Percentiles rank a stretch among this genome's conserved stretches.
Evolutionary conservation across 306 rosid genomes (phyloP).

Genomic region (Quercus berberidifolia): DNA sequence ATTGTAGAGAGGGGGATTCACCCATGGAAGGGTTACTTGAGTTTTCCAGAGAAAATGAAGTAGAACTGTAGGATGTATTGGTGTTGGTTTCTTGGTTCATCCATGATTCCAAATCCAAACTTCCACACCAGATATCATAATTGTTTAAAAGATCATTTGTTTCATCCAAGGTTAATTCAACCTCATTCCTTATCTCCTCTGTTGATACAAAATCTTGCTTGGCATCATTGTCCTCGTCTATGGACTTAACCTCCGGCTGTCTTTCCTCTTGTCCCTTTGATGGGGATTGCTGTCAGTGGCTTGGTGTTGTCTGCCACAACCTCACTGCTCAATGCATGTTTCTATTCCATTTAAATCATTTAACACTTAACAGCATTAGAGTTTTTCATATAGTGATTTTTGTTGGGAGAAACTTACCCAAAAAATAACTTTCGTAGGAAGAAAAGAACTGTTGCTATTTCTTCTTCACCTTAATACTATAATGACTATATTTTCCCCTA

Average conservation of each 20-base stretch:
- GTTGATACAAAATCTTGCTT: constrained; percentile 14
- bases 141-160: constrained; percentile 32
- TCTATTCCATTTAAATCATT: constrained; percentile 16
- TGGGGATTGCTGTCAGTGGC: neutral
- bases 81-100: constrained; percentile 41
- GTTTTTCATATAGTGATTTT: neutral
- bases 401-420: neutral
- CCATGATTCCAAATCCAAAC: constrained; percentile 49
- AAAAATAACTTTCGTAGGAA: neutral
- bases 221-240: constrained; percentile 7
- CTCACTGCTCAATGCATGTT: neutral
- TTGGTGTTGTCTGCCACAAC: too few relatives aligned
- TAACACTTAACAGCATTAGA: neutral
- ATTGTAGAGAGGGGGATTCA: constrained; percentile 44
- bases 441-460: constrained; percentile 6
- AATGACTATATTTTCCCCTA: neutral
- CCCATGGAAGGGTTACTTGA: constrained; percentile 46
- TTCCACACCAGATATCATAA: constrained; percentile 40
- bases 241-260: constrained; percentile 16
- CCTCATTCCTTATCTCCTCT: constrained; percentile 23
- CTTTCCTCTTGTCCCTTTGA: constrained; percentile 20
- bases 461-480: neutral
- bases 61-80: constrained; percentile 40
- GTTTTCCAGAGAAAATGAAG: constrained; percentile 52
- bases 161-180: constrained; percentile 28